Base-by-base conservation (phyloP, 2,329 filamentous ascomycete species). In the Monosporascus sp. region DNA sequence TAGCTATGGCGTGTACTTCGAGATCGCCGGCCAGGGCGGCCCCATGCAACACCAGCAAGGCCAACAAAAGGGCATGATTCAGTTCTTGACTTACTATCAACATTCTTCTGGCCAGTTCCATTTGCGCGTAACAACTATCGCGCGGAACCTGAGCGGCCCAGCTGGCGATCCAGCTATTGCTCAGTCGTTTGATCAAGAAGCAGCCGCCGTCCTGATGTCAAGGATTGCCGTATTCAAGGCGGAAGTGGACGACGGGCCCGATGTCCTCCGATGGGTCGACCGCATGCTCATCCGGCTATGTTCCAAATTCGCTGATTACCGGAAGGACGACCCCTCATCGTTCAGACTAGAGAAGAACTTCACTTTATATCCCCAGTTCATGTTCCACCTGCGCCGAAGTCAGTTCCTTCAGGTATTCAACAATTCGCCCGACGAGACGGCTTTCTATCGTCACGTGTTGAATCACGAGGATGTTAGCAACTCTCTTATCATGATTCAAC, bases 381-480 rank as follows among this genome's bases (percentile, higher is more conserved):
- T 99, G 94, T 99, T 99, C 80, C 94, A 99, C 72, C 81, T 99
- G 56, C 88, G 94, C 63, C 85, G 94, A 72, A 96, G 91, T 73
- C 94, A 97, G 72, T 99, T 99, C 78, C 74, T 99, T 60, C 94
- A 99, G 68, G 92, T 99, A 53, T 99, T 99, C 82, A 99, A 99
- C 78, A 99, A 97, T 72, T 97, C 93, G 0, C 94, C 94, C 7
- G 94, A 99, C 65, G 94, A 99, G 74, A 99, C 94, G 24, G 94
- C 94, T n/a, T 99, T 99, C 74, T 96, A 97, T 70, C 84, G 94
- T 56, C 94, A 99, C 68, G 91, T 99, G 3, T 80, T 99, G 59
- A 96, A 97, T 70, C 92, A 97, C 65, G 94, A 99, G 72, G 94
- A 97, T 72, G 91, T 96, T 56, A 88, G 89, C 75, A 96, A 97